phyloP scores from a whole-genome alignment of 1,284 basidiomycete genomes.

The Cerrena zonata region DNA sequence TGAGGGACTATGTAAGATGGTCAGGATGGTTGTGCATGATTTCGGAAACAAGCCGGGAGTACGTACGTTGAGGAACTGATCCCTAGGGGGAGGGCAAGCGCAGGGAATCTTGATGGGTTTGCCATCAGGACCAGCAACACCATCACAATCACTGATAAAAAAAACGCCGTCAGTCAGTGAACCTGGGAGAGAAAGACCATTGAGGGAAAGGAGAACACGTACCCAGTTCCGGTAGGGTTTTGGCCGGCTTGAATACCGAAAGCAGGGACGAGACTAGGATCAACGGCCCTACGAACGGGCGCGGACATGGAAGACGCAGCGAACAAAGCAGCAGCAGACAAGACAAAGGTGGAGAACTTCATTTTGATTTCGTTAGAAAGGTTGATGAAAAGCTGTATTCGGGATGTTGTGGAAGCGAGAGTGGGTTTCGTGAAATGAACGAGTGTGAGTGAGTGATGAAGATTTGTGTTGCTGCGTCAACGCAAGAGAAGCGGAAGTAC shows the following conservation, averaged over 20 bases:
- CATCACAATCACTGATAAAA: conserved; percentile 22
- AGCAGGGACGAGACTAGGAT: conserved; percentile 45
- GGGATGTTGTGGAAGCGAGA: neutral
- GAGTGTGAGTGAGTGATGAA: conserved; percentile 10
- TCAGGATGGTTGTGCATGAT: neutral
- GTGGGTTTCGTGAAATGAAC: conserved; percentile 6
- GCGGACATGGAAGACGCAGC: conserved; percentile 35
- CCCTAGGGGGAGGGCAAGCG: conserved; percentile 41
- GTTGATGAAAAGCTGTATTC: neutral
- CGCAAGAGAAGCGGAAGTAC: conserved; percentile 14
- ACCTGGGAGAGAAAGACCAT: no score
- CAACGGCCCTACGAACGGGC: conserved; percentile 43
- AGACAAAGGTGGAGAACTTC: conserved; percentile 24
- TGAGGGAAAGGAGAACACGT: conserved; percentile 6
- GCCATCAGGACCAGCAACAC: conserved; percentile 37
- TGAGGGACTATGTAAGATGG: conserved; percentile 35
- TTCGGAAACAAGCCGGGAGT: neutral
- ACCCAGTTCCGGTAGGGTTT: conserved; percentile 47
- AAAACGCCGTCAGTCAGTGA: neutral
- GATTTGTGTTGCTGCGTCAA: conserved; percentile 14
- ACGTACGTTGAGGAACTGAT: conserved; percentile 27
- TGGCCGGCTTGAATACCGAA: conserved; percentile 45
- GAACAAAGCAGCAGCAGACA: conserved; percentile 30
- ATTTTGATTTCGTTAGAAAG: conserved; percentile 13
- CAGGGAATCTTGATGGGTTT: conserved; percentile 54